Conservation (phyloP, 2,329 filamentous ascomycete species). For the Raffaelea arxii region DNA sequence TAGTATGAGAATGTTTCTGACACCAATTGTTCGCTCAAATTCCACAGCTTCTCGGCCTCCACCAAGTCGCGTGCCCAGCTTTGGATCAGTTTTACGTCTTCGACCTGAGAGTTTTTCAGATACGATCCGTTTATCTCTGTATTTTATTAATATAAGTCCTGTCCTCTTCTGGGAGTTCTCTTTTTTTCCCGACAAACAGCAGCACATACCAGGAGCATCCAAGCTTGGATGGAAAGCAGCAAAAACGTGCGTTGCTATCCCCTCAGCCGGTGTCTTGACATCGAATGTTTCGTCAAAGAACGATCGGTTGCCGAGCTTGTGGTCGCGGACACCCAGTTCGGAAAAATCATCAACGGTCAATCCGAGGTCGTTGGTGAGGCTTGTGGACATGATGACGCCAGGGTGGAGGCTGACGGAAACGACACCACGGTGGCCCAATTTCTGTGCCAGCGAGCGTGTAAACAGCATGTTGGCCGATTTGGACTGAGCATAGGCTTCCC, state of each 20-base stretch:
- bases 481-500: constrained; percentile 18
- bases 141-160: too few relatives aligned
- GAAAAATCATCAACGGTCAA: constrained; percentile 2
- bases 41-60: constrained; percentile 33
- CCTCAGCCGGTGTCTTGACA: constrained; percentile 2
- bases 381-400: constrained; percentile 8
- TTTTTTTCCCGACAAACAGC: too few relatives aligned
- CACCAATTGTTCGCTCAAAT: constrained; percentile 35
- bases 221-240: constrained; percentile 13
- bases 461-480: constrained; percentile 21
- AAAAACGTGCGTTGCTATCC: constrained; percentile 13
- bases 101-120: constrained; percentile 14
- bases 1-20: constrained; percentile 23
- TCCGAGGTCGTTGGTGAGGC: constrained; percentile 1
- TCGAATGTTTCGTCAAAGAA: background rate
- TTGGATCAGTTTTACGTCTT: constrained; percentile 11
- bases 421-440: background rate
- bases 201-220: background rate
- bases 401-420: constrained; percentile 8
- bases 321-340: constrained; percentile 1
- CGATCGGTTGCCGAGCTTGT: constrained; percentile 1
- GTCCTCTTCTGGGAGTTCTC: too few relatives aligned
- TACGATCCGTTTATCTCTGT: constrained; percentile 16
- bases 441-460: constrained; percentile 9
- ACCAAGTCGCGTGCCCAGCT: constrained; percentile 13